Base-by-base conservation (phyloP, 2,329 filamentous ascomycete species). In the Colletotrichum liriopes region DNA sequence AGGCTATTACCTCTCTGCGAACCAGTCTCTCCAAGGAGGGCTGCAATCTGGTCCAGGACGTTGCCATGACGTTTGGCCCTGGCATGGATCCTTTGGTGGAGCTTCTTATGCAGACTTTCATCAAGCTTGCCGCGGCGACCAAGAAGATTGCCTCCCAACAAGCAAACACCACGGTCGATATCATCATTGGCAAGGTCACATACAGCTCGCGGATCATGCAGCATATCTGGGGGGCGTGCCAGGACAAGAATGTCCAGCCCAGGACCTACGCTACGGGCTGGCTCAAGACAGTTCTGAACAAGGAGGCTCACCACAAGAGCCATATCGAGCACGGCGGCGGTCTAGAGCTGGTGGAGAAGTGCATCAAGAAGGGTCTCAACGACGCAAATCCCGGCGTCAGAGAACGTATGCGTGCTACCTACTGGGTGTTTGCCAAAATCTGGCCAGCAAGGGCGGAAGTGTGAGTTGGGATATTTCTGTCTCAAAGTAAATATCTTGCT, bases 231-330 rank as follows among this genome's bases (percentile, higher is more conserved):
- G 84, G 86, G 65, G 95, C 96, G 32, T 93, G 90, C 74, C 93
- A 97, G 80, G 96, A 99, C 84, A 98, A 98, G 85, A 98, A 98
- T 78, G 92, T 95, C 2, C 93, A 96, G 78, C 93, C 95, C 20
- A 91, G 96, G 73, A 90, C 90, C 1, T 97, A 92, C 81, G 93
- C 92, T 1, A 87, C 93, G 2, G 92, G 89, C 9, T 99, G 96
- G 96, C 84, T 98, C 39, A 93, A 92, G 81, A 97, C 93, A 1
- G 82, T 98, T 26, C 84, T 99, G 49, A 92, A 88, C 76, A 94
- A 94, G 77, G 93, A 97, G 79, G 85, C 89, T 1, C 87, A 90
- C 74, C 94, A 98, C 82, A 97, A 95, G 83, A 89, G 86, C 74
- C 91, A 94, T 51, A 87, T 98, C 72, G 96, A 98, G 80, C 94